Percentiles rank a stretch among this genome's conserved stretches.
These are phyloP conservation scores for Ceratobasidium sp. DNA, from an alignment of 1,284 basidiomycete genomes.

Conservation along the genomic window DNA sequence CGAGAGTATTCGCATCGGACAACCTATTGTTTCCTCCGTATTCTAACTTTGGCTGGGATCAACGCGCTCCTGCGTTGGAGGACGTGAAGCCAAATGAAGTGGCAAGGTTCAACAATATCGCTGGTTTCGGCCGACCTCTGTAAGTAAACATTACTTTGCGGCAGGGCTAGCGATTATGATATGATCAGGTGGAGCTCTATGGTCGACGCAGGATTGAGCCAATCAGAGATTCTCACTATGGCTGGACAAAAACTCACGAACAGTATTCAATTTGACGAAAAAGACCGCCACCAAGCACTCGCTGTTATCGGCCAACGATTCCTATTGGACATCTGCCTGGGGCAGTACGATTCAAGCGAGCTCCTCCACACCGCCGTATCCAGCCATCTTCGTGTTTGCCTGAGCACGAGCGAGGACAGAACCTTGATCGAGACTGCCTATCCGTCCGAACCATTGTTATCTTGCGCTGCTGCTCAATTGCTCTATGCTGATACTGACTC, in stretches of 20 bases:
- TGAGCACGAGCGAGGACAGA: not conserved
- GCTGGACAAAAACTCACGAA: not conserved
- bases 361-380: not conserved
- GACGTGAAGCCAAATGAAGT: not conserved
- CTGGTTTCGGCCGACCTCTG: slow-evolving; percentile 1
- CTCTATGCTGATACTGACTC: not conserved
- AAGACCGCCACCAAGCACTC: not conserved
- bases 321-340: not conserved
- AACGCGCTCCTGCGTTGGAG: not conserved
- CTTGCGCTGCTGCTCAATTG: not conserved
- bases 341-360: not conserved
- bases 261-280: not conserved
- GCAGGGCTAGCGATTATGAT: too few species aligned
- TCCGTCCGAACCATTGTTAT: not conserved
- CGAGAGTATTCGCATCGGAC: not conserved
- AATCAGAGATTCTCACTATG: not conserved
- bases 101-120: not conserved
- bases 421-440: not conserved
- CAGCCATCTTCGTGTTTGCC: not conserved
- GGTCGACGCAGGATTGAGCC: not conserved
- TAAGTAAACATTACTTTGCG: not conserved
- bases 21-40: not conserved
- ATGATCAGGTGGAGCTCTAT: not conserved
- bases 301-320: not conserved
- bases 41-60: not conserved